These are phyloP conservation scores for Candida michaelii DNA, from an alignment of 805 yeast genomes.

Conservation along the genomic window DNA sequence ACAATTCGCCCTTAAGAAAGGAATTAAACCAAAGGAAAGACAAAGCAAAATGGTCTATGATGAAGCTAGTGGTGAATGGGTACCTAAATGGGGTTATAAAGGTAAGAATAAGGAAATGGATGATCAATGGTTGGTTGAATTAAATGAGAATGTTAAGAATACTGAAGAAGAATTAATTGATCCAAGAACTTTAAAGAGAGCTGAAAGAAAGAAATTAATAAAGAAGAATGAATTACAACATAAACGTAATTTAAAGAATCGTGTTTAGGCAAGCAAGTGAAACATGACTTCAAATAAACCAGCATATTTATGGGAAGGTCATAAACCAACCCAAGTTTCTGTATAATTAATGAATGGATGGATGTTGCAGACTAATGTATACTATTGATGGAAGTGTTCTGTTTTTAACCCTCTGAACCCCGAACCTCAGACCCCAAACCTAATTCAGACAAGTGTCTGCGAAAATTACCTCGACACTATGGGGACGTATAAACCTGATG, in stretches of 20 bases:
- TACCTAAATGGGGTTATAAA: conserved; percentile 96
- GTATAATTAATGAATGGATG: too few species aligned
- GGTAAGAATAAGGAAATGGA: conserved; percentile 89
- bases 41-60: conserved; percentile 88
- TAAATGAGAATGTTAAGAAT: conserved; percentile 66
- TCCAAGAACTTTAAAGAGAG: conserved; percentile 80
- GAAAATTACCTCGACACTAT: conserved; percentile 1
- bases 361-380: too few species aligned
- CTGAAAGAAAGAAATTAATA: conserved; percentile 78
- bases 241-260: conserved; percentile 64
- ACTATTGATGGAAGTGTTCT: too few species aligned
- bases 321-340: too few species aligned
- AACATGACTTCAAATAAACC: too few species aligned
- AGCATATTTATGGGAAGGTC: too few species aligned
- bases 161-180: conserved; percentile 65
- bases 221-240: conserved; percentile 86
- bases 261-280: background rate
- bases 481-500: conserved; percentile 17
- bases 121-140: conserved; percentile 94
- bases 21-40: conserved; percentile 86
- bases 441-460: background rate
- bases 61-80: conserved; percentile 92
- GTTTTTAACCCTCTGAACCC: too few species aligned
- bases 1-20: conserved; percentile 91
- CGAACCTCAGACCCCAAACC: too few species aligned